These are phyloP conservation scores for Fraxinus americana DNA, from an alignment of 257 asterid species.

Conservation along the genomic window DNA sequence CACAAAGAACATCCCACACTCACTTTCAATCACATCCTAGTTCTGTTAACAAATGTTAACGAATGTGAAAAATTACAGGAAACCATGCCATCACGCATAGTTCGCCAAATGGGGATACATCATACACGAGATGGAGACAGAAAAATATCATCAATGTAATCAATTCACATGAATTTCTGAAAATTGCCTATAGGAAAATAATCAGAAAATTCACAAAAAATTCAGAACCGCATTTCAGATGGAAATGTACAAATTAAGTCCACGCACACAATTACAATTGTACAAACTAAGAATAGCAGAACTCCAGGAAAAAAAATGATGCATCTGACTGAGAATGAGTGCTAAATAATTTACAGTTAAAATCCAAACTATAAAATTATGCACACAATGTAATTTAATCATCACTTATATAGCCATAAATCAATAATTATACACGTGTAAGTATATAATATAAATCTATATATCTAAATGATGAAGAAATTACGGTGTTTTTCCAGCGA, in stretches of 20 bases:
- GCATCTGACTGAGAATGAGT: neutral
- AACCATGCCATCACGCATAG: neutral
- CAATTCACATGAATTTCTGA: neutral
- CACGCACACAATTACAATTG: neutral
- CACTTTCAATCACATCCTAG: neutral
- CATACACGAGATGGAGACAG: neutral
- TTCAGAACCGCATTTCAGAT: neutral
- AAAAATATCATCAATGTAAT: neutral
- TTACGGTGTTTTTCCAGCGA: slow-evolving; percentile 96
- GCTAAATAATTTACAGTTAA: neutral
- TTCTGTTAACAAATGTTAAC: neutral
- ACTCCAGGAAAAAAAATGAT: neutral
- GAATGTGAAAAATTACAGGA: neutral
- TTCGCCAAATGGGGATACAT: neutral
- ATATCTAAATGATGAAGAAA: neutral
- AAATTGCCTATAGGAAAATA: neutral
- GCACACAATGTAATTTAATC: neutral
- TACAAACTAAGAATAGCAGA: neutral
- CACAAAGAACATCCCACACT: neutral
- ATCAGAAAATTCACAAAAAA: neutral
- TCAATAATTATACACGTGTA: slow-evolving; percentile 2
- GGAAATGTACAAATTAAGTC: neutral
- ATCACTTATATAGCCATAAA: slow-evolving; percentile 6
- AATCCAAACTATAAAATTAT: neutral
- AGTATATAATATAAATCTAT: neutral